phyloP scores from a whole-genome alignment of 129 eudicot genomes.

The Chrysanthemum lavandulifolium region DNA sequence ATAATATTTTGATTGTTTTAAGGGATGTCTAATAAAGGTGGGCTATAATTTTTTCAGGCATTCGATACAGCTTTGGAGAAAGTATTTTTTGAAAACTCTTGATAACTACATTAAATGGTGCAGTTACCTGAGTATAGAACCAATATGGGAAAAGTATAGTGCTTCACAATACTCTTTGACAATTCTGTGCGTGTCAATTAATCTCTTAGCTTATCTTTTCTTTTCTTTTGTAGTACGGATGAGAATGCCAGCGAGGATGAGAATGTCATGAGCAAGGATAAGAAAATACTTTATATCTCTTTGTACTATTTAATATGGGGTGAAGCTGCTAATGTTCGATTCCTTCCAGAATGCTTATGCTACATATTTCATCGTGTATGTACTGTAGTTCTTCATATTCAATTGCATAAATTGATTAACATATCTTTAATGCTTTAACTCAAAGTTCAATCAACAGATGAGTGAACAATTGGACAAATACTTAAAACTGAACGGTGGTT shows the following conservation, averaged over 20 bases:
- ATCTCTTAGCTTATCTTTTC: too few species aligned
- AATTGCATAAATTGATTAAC: neutral
- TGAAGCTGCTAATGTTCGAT: constrained; percentile 90
- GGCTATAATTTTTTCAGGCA: constrained; percentile 49
- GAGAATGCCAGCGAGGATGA: too few species aligned
- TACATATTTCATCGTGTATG: constrained; percentile 97
- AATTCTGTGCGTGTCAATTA: neutral
- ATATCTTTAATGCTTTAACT: constrained; percentile 16
- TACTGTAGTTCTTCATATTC: neutral
- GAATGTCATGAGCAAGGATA: too few species aligned
- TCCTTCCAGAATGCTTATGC: constrained; percentile 98
- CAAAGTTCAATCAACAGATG: constrained; percentile 51
- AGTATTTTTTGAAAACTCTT: constrained; percentile 74
- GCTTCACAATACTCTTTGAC: neutral
- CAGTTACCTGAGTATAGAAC: constrained; percentile 53
- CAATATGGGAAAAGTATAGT: constrained; percentile 88
- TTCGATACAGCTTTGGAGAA: constrained; percentile 86
- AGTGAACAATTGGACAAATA: too few species aligned
- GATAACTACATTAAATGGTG: constrained; percentile 97
- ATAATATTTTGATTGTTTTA: neutral
- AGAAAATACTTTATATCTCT: constrained; percentile 68
- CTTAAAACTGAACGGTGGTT: too few species aligned
- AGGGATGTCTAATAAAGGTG: neutral
- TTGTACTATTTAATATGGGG: constrained; percentile 94
- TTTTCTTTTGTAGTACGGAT: constrained; percentile 69